Evolutionary conservation across 257 asterid species (phyloP), one percentile per base, ranked within the genome.

Genomic region (Ballota nigra): DNA sequence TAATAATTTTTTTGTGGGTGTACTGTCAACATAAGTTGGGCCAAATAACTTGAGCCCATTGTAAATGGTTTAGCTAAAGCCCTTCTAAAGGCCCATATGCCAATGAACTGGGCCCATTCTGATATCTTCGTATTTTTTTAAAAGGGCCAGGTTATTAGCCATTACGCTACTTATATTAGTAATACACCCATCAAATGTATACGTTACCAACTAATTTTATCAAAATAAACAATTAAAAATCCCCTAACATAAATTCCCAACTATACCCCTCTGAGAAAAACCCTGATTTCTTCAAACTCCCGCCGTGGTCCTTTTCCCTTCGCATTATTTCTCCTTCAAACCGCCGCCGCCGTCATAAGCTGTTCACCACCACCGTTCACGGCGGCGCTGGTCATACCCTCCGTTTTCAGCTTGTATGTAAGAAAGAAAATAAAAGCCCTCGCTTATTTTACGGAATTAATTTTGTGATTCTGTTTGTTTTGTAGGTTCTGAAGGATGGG

Each of bases 401-500:
- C 49, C 33, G n/a, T 24, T 23, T 4, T 12, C 23, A 9, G 6
- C 49, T 2, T 4, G 19, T 59, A 52, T 19, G 5, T 12, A 29
- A 45, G 60, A 26, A 19, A 47, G 68, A 57, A 43, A 49, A 36
- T 43, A 26, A 2, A 29, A 6, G 7, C 29, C n/a, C 26, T n/a
- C 26, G 2, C 26, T 24, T 5, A 18, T 12, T 13, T 31, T 6
- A 5, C 15, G 26, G 36, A 55, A 1, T 28, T 57, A 24, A 12
- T 24, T 41, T 6, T 11, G 5, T 51, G 36, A 65, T 33, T 61
- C 38, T 31, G 16, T 18, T 67, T 36, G 10, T 43, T 22, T 63
- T 58, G 49, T 59, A 40, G 66, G 70, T 13, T 69, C 65, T 62
- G 71, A 61, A 58, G 68, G 34, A 84, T 91, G 96, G 86, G 77